Evolutionary conservation across 2,329 filamentous ascomycete species (phyloP).

Genomic region (Monosporascus sp.): DNA sequence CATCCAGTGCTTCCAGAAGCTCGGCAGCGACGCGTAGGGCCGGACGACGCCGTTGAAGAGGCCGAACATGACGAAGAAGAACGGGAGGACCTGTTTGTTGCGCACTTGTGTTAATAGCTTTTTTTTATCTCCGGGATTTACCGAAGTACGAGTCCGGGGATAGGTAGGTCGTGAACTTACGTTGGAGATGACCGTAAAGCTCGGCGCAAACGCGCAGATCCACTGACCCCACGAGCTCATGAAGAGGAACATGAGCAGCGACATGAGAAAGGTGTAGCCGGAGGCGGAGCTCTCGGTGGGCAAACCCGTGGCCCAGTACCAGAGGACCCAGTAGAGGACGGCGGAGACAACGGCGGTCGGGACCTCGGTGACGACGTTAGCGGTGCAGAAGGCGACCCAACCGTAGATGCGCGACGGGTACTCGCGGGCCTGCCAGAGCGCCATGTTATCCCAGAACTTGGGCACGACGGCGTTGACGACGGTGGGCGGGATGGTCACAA

Average conservation of each 20-base stretch:
- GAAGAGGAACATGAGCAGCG: constrained; percentile 72
- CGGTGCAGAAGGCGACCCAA: constrained; percentile 71
- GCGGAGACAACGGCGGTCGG: constrained; percentile 61
- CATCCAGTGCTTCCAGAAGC: constrained; percentile 70
- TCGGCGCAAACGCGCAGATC: constrained; percentile 78
- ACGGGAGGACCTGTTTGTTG: constrained; percentile 53
- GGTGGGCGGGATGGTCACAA: constrained; percentile 62
- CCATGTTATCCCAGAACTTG: constrained; percentile 72
- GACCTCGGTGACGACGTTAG: constrained; percentile 68
- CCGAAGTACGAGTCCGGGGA: neutral
- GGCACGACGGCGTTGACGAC: constrained; percentile 69
- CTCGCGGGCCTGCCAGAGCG: constrained; percentile 69
- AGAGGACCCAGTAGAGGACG: constrained; percentile 66
- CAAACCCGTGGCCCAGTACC: constrained; percentile 73
- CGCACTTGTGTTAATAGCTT: neutral
- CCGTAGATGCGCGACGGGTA: constrained; percentile 71
- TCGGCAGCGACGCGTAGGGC: constrained; percentile 58
- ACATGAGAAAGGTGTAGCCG: constrained; percentile 76
- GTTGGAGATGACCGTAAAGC: constrained; percentile 73
- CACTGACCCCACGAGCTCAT: constrained; percentile 73
- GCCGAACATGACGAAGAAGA: constrained; percentile 75
- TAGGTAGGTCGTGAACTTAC: constrained; percentile 25
- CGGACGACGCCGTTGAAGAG: constrained; percentile 75
- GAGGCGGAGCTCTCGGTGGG: constrained; percentile 59
- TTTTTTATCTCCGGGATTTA: neutral